Base-by-base conservation (phyloP, 352 stramenopile genomes). In the Phytophthora nicotianae region DNA sequence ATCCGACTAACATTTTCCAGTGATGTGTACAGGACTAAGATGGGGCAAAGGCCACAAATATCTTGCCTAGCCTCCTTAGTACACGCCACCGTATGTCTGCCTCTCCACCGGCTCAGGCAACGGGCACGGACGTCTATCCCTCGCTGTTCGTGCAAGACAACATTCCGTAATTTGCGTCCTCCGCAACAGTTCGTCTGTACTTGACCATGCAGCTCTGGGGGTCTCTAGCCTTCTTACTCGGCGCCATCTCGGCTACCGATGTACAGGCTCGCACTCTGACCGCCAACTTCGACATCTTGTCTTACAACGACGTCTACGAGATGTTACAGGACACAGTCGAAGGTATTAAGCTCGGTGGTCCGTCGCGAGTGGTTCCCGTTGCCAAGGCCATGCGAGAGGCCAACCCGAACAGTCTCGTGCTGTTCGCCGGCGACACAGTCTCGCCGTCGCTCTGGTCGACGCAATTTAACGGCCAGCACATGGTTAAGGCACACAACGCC, bases 271-370 rank as follows among this genome's bases (percentile, higher is more conserved):
- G 81, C 56, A 75, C 71, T 27, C 27, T 69, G 42, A 84, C 73
- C 4, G 81, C 79, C n/a, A 70, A 66, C 14, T 52, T 93, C 56
- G 81, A 93, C 58, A 68, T 93, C 38, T 42, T 93, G 48, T 77
- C 83, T 41, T 91, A 91, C 66, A 90, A 89, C 50, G 84, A 91
- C 48, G 84, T 93, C 5, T 93, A 93, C 65, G 84, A 93, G 55
- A 75, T 93, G 77, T 64, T 83, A 47, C 80, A 83, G 59, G 80
- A 90, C 63, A 65, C 68, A 2, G 82, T 90, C 11, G 74, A 77
- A 41, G 82, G 81, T 4, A 54, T 93, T 24, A 85, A 86, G 37
- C 61, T 90, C 21, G 84, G 84, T 20, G 81, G 84, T 14, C 84
- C 84, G 5, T 93, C 84, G n/a, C 84, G 81, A 11, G 81, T 93